Conservation (phyloP, 2,329 filamentous ascomycete species). For the Colletotrichum lentis region DNA sequence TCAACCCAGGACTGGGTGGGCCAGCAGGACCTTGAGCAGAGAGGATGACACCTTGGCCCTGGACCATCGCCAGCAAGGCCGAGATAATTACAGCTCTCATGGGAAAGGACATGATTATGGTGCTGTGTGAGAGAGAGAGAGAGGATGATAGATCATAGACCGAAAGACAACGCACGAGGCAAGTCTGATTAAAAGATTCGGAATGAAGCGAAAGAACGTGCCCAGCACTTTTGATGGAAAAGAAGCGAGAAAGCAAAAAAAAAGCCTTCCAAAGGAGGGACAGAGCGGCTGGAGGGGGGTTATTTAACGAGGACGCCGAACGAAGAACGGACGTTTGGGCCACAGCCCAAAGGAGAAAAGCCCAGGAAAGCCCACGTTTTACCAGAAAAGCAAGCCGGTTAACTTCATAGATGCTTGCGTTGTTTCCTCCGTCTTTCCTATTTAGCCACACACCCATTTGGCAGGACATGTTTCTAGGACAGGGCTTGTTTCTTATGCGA, state of each 20-base stretch:
- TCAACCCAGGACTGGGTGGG: slow-evolving; percentile 58
- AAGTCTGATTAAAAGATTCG: slow-evolving; percentile 29
- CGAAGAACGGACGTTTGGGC: slow-evolving; percentile 19
- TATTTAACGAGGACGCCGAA: slow-evolving; percentile 6
- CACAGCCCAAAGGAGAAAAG: slow-evolving; percentile 22
- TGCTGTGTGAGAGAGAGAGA: slow-evolving; percentile 41
- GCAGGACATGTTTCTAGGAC: slow-evolving; percentile 10
- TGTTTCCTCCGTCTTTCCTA: background rate
- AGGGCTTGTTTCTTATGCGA: slow-evolving; percentile 31
- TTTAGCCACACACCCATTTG: slow-evolving; percentile 1
- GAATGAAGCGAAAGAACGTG: slow-evolving; percentile 8
- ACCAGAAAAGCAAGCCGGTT: slow-evolving; percentile 21
- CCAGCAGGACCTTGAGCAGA: slow-evolving; percentile 55
- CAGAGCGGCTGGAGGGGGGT: slow-evolving; percentile 13
- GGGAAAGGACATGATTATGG: slow-evolving; percentile 48
- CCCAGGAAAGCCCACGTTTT: slow-evolving; percentile 19
- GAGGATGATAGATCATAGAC: slow-evolving; percentile 36
- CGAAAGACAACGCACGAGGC: slow-evolving; percentile 35
- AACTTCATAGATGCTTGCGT: slow-evolving; percentile 27
- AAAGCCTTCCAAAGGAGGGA: background rate
- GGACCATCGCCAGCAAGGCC: slow-evolving; percentile 48
- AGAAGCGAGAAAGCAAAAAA: slow-evolving; percentile 16
- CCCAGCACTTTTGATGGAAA: slow-evolving; percentile 32
- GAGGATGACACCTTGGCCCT: slow-evolving; percentile 59
- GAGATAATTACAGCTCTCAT: slow-evolving; percentile 47